phyloP scores from a whole-genome alignment of 306 rosid genomes.

The Quercus bicolor region DNA sequence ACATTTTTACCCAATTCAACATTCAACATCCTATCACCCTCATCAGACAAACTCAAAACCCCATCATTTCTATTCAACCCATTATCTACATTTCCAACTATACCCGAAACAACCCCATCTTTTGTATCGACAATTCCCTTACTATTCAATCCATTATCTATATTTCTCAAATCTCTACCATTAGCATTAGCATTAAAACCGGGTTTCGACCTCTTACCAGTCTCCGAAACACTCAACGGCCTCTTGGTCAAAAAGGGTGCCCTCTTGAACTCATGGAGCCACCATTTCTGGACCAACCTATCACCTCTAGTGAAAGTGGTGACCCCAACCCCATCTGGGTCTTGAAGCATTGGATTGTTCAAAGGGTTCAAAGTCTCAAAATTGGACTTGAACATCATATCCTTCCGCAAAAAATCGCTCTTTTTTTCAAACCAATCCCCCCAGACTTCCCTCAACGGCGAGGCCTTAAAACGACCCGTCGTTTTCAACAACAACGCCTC shows the following conservation, averaged over 20 bases:
- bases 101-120: neutral
- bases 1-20: too few species aligned
- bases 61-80: neutral
- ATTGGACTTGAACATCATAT: constrained; percentile 73
- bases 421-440: constrained; percentile 94
- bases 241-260: constrained; percentile 45
- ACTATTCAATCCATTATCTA: neutral
- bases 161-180: neutral
- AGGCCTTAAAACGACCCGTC: constrained; percentile 36
- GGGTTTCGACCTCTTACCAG: constrained; percentile 9
- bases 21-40: too few species aligned
- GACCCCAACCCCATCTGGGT: constrained; percentile 58
- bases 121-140: neutral
- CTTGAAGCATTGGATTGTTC: constrained; percentile 69
- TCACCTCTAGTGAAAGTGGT: constrained; percentile 62
- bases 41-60: too few species aligned
- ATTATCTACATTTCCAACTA: neutral
- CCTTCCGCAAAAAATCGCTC: constrained; percentile 54
- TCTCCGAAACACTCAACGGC: constrained; percentile 22
- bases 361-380: constrained; percentile 60
- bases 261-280: constrained; percentile 56
- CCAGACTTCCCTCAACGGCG: constrained; percentile 79
- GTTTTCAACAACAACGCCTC: constrained; percentile 57
- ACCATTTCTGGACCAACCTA: constrained; percentile 48
- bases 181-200: neutral